Evolutionary conservation across 495 filamentous ascomycete genomes (phyloP), one percentile per base, ranked within the genome.

Genomic region (Hypoxylon rickii): DNA sequence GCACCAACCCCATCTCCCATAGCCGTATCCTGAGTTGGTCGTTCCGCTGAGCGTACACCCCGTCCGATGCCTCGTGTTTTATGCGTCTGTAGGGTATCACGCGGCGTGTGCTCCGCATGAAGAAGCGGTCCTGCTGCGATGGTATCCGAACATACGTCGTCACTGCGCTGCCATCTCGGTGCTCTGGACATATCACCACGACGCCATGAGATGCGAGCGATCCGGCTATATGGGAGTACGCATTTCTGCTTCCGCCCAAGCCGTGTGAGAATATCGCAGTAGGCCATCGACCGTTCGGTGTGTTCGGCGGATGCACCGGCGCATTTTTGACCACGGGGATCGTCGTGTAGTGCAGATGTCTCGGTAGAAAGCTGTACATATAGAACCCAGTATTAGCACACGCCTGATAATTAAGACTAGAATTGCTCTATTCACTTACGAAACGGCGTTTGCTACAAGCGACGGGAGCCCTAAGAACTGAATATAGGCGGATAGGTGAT

Each of bases 231-330:
- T 90, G 80, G 29, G 86, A 89, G 71, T 92, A 93, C 17, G 89
- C 77, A 42, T 90, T 89, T 24, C 86, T 73, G 33, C 79, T 83
- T 13, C 89, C 89, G 3, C 86, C 89, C 2, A 92, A 76, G 2
- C 89, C 89, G 64, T 93, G 89, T 7, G 88, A 90, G 70, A 93
- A 92, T 24, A 93, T 75, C 73, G 88, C 81, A 0, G 89, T 87
- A 1, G 89, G 89, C 84, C 89, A 90, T 74, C 81, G 72, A 16
- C 67, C 59, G 42, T 71, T 53, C 3, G 69, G 51, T 37, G 56
- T 64, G 19, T 70, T 60, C 4, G 66, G 63, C 8, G 61, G 29
- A 18, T 69, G 68, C 1, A 76, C 43, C 1, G 64, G 50, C 50
- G 76, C 70, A 58, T 76, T 71, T 67, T 81, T 68, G 62, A 74